Percentiles rank a stretch among this genome's conserved stretches.
Conservation (phyloP, 306 rosid genomes). For the Gastrolobium villosum region DNA sequence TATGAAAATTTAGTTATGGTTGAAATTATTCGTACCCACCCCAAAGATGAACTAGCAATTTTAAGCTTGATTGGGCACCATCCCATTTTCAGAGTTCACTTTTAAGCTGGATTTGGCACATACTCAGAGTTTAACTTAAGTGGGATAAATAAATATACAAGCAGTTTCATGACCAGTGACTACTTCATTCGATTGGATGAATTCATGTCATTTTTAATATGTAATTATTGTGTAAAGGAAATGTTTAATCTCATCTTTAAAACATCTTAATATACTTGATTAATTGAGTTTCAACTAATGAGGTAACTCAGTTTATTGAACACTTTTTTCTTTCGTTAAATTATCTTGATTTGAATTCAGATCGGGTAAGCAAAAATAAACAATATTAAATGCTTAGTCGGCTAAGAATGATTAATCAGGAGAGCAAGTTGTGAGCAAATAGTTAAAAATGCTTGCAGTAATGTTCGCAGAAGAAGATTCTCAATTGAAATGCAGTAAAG, state of each 20-base stretch:
- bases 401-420: slow-evolving; percentile 1
- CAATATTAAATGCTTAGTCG: not conserved
- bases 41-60: too few relatives aligned
- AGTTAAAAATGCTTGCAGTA: slow-evolving; percentile 19
- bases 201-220: slow-evolving; percentile 1
- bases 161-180: not conserved
- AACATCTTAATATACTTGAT: not conserved
- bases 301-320: not conserved
- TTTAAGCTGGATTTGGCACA: not conserved
- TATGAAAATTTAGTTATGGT: too few relatives aligned
- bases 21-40: too few relatives aligned
- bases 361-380: not conserved
- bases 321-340: too few relatives aligned
- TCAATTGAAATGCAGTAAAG: not conserved
- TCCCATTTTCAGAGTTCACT: too few relatives aligned
- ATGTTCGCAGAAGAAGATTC: slow-evolving; percentile 35
- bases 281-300: too few relatives aligned
- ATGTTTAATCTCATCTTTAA: not conserved
- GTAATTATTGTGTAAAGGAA: not conserved
- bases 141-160: not conserved
- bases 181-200: not conserved
- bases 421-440: slow-evolving; percentile 24
- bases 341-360: not conserved
- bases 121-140: not conserved
- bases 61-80: not conserved